Evolutionary conservation across 1,139 yeast genomes (phyloP).

Genomic region (Casaregolazyma lundiana): DNA sequence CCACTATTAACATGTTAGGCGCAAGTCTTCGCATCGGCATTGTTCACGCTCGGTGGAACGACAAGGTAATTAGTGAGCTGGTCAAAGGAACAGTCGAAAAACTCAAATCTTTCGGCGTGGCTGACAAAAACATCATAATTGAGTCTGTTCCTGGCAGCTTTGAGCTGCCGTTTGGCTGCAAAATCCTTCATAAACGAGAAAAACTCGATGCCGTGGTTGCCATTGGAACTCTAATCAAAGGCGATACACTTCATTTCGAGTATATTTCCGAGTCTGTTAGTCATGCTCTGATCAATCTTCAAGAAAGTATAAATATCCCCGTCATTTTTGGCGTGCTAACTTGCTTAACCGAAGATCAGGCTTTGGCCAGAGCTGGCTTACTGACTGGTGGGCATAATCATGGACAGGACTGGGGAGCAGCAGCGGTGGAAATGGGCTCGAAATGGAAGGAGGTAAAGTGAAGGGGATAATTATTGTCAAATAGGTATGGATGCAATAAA

Average conservation of each 20-base stretch:
- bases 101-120: slow-evolving; percentile 62
- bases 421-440: slow-evolving; percentile 90
- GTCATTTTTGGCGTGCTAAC: slow-evolving; percentile 91
- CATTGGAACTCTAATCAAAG: slow-evolving; percentile 91
- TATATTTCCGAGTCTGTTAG: slow-evolving; percentile 91
- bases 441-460: slow-evolving; percentile 21
- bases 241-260: slow-evolving; percentile 97
- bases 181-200: slow-evolving; percentile 46
- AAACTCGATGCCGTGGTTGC: slow-evolving; percentile 85
- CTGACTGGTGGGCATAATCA: slow-evolving; percentile 79
- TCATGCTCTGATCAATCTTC: slow-evolving; percentile 77
- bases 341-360: slow-evolving; percentile 91
- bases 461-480: not conserved
- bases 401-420: slow-evolving; percentile 98
- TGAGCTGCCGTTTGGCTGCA: slow-evolving; percentile 83
- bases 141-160: slow-evolving; percentile 93
- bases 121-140: slow-evolving; percentile 66
- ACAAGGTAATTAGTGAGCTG: slow-evolving; percentile 66
- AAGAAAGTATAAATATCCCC: slow-evolving; percentile 66
- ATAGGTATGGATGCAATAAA: not conserved
- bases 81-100: slow-evolving; percentile 70
- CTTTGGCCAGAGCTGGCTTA: slow-evolving; percentile 89
- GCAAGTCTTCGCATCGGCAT: slow-evolving; percentile 70
- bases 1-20: slow-evolving; percentile 34
- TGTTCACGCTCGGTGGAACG: slow-evolving; percentile 95